Evolutionary conservation across 805 yeast species (phyloP).

Genomic region (Candida koratica): DNA sequence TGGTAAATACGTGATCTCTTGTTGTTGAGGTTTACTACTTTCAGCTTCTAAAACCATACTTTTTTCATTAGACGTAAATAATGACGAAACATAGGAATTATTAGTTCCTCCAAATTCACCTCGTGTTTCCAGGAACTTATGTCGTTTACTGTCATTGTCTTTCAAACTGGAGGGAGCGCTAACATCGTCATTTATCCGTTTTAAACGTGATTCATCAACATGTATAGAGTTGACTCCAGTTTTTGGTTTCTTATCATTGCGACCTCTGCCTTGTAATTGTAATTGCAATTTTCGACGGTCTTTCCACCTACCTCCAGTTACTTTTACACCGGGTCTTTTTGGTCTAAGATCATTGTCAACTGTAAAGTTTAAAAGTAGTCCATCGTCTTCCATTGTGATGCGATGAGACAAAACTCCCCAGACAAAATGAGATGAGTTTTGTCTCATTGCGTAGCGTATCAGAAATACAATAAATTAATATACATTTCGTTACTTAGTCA

Average conservation of each 20-base stretch:
- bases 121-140: slow-evolving; percentile 43
- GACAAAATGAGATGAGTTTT: no score
- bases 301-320: slow-evolving; percentile 77
- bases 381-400: slow-evolving; percentile 50
- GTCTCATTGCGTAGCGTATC: no score
- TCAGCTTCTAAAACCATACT: slow-evolving; percentile 58
- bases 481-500: slow-evolving; percentile 20
- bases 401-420: slow-evolving; percentile 9
- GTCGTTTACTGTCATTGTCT: no score
- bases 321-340: slow-evolving; percentile 30
- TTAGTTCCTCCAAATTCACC: slow-evolving; percentile 54
- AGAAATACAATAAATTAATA: no score
- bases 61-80: slow-evolving; percentile 50
- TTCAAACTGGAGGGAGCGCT: no score
- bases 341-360: slow-evolving; percentile 29
- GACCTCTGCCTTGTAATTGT: slow-evolving; percentile 43
- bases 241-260: slow-evolving; percentile 18
- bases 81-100: slow-evolving; percentile 75
- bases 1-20: slow-evolving; percentile 39
- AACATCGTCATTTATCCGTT: slow-evolving; percentile 5
- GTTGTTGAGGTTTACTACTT: slow-evolving; percentile 26
- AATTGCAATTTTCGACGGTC: slow-evolving; percentile 66
- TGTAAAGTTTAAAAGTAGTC: slow-evolving; percentile 71
- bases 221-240: slow-evolving; percentile 32
- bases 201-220: slow-evolving; percentile 15